phyloP scores from a whole-genome alignment of 495 filamentous ascomycete genomes.

The Penicillium turbatum region DNA sequence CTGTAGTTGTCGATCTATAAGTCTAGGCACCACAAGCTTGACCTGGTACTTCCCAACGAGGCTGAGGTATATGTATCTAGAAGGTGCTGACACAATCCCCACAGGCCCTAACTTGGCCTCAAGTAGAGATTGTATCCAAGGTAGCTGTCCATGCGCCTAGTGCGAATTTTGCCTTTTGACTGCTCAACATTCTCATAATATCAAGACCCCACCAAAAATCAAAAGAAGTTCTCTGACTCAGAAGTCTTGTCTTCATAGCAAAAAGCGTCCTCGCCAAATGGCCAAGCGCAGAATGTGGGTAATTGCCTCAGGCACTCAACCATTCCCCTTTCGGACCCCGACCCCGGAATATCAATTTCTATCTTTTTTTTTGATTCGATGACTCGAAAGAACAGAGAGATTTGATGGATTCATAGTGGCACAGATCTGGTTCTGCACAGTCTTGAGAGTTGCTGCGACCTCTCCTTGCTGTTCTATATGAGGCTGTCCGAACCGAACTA shows the following conservation, averaged over 20 bases:
- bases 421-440: not conserved
- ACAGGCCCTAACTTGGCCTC: no score
- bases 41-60: no score
- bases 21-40: no score
- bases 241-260: not conserved
- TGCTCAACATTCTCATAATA: no score
- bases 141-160: no score
- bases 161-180: no score
- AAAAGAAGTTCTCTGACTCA: no score
- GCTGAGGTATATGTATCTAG: no score
- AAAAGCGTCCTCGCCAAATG: not conserved
- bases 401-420: not conserved
- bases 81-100: no score
- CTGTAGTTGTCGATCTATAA: no score
- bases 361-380: not conserved
- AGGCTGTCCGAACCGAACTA: not conserved
- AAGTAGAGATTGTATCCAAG: no score
- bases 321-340: constrained; percentile 35
- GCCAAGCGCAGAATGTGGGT: not conserved
- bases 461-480: not conserved
- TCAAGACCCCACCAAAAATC: no score
- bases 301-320: constrained; percentile 5
- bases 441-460: not conserved
- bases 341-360: constrained; percentile 5
- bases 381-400: not conserved